phyloP scores from a whole-genome alignment of 441 rosid genomes.

The Gossypium davidsonii region DNA sequence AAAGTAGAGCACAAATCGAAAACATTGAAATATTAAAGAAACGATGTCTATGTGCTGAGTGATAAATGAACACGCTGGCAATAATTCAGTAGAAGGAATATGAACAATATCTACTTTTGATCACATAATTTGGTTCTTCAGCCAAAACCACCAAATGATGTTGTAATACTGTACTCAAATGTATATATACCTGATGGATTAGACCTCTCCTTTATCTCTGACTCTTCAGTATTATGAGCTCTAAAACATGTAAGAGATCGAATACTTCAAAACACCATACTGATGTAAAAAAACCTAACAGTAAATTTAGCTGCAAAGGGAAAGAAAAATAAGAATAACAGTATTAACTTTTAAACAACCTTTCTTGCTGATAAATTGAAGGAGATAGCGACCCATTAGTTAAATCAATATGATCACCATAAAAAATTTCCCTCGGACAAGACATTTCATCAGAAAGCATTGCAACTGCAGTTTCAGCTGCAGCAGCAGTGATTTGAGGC shows the following conservation, averaged over 20 bases:
- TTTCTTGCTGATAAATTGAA: constrained; percentile 23
- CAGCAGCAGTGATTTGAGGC: constrained; percentile 60
- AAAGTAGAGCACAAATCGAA: neutral
- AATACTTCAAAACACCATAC: constrained; percentile 5
- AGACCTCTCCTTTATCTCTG: constrained; percentile 32
- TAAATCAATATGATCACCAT: constrained; percentile 24
- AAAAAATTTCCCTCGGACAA: constrained; percentile 63
- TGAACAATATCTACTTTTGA: neutral
- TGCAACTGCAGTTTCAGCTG: constrained; percentile 70
- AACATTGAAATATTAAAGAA: neutral
- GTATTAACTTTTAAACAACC: constrained; percentile 30
- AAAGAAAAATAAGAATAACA: neutral
- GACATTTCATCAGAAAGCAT: constrained; percentile 69
- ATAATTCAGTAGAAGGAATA: neutral
- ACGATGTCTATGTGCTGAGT: neutral
- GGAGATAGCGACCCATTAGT: constrained; percentile 31
- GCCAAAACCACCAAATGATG: neutral
- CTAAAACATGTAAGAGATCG: constrained; percentile 33
- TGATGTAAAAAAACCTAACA: neutral
- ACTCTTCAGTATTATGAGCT: constrained; percentile 30
- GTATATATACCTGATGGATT: constrained; percentile 34
- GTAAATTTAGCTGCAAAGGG: neutral
- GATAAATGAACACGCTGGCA: neutral
- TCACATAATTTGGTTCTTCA: neutral
- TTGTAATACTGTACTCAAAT: neutral